A percentile compares a stretch with the other conserved stretches of the same genome.
Conservation (phyloP, 106 monocot genomes). For the Dactylorhiza incarnata region DNA sequence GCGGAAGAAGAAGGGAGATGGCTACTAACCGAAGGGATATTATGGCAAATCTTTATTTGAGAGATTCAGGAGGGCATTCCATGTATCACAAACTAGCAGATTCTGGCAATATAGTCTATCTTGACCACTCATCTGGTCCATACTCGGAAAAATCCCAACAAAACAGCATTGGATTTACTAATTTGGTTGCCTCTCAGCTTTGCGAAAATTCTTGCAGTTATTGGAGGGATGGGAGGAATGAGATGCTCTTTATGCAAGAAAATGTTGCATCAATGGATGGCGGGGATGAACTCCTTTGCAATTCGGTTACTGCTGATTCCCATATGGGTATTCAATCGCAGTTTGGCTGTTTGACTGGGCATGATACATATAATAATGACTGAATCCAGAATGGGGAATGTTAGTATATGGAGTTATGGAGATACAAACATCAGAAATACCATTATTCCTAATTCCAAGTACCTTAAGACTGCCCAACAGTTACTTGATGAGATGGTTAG, state of each 20-base stretch:
- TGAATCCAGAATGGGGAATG: slow-evolving; percentile 29
- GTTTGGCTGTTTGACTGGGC: slow-evolving; percentile 35
- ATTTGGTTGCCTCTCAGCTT: slow-evolving; percentile 36
- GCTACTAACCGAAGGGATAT: slow-evolving; percentile 56
- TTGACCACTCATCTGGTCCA: slow-evolving; percentile 31
- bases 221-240: slow-evolving; percentile 47
- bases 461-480: slow-evolving; percentile 71
- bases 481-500: slow-evolving; percentile 88
- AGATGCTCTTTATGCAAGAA: slow-evolving; percentile 40
- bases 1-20: slow-evolving; percentile 21
- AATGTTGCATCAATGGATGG: slow-evolving; percentile 22
- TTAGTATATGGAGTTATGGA: slow-evolving; percentile 23
- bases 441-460: slow-evolving; percentile 75
- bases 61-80: slow-evolving; percentile 21
- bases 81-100: slow-evolving; percentile 38
- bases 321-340: slow-evolving; percentile 41
- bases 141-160: slow-evolving; percentile 40
- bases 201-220: slow-evolving; percentile 24
- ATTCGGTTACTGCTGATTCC: not conserved
- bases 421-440: slow-evolving; percentile 20
- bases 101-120: slow-evolving; percentile 38
- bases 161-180: slow-evolving; percentile 27
- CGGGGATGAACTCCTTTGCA: not conserved
- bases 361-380: slow-evolving; percentile 37
- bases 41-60: slow-evolving; percentile 27